Conservation (phyloP, 768 basidiomycete species). For the Hygrophorus pudorinus region DNA sequence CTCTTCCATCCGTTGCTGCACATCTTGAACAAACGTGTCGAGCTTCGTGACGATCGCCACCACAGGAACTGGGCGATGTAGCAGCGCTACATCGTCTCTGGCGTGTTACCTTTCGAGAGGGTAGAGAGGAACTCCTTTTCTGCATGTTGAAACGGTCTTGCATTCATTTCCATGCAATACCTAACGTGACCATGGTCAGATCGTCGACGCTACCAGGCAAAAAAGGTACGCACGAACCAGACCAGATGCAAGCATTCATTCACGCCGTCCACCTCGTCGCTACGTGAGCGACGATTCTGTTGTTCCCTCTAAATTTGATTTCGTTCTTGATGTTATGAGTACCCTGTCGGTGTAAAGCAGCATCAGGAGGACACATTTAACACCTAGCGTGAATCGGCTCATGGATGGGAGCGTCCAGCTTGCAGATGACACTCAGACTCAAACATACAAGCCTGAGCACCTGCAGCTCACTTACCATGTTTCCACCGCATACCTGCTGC, state of each 20-base stretch:
- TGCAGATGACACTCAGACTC: not conserved
- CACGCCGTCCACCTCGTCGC: slow-evolving; percentile 5
- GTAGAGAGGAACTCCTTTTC: not conserved
- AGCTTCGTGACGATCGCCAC: slow-evolving; percentile 4
- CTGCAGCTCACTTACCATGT: not conserved
- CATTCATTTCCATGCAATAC: slow-evolving; percentile 1
- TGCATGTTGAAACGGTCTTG: not conserved
- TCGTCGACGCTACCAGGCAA: too few relatives aligned
- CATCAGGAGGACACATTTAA: too few relatives aligned
- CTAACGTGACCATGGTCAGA: not conserved
- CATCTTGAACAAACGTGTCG: not conserved
- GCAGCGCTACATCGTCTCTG: not conserved
- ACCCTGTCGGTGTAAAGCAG: slow-evolving; percentile 1
- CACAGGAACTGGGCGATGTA: not conserved
- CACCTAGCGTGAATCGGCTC: too few relatives aligned
- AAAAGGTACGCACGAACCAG: slow-evolving; percentile 5
- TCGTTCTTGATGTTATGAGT: slow-evolving; percentile 7
- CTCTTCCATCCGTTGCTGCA: not conserved
- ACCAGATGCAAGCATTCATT: slow-evolving; percentile 11
- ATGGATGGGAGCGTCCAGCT: not conserved
- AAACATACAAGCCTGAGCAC: not conserved
- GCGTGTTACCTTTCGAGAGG: not conserved
- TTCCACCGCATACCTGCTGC: not conserved
- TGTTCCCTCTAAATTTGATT: slow-evolving; percentile 6
- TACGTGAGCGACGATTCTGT: slow-evolving; percentile 13